Evolutionary conservation across 2,329 filamentous ascomycete genomes (phyloP).

Genomic region (Botrytis paeoniae): DNA sequence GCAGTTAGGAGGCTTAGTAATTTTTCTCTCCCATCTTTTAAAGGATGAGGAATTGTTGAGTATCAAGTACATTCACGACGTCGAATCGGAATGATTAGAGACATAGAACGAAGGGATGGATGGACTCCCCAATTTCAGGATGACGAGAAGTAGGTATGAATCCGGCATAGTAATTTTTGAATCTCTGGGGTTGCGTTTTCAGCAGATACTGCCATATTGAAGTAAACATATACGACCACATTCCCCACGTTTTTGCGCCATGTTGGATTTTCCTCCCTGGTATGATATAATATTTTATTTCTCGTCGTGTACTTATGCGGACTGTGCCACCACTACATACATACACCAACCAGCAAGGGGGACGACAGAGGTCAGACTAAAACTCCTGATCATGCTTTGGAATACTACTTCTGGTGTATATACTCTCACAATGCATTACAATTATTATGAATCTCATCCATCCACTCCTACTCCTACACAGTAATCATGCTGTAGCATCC

Average conservation of each 20-base stretch:
- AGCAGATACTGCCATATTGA: too few relatives aligned
- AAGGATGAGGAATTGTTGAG: not conserved
- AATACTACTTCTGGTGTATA: not conserved
- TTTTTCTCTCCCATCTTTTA: too few relatives aligned
- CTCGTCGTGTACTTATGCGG: not conserved
- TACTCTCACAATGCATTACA: not conserved
- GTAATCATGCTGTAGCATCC: not conserved
- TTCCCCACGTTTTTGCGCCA: constrained; percentile 10
- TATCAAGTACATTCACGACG: too few relatives aligned
- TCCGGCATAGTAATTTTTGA: too few relatives aligned
- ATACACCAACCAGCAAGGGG: not conserved
- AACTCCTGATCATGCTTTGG: not conserved
- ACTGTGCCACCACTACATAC: not conserved
- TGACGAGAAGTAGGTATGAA: too few relatives aligned
- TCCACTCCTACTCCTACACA: not conserved
- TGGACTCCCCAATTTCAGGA: too few relatives aligned
- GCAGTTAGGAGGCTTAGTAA: too few relatives aligned
- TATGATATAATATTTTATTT: not conserved
- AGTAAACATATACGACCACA: not conserved
- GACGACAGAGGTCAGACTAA: not conserved
- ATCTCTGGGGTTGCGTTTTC: too few relatives aligned
- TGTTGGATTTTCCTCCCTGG: too few relatives aligned
- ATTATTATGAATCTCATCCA: not conserved
- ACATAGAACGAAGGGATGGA: too few relatives aligned
- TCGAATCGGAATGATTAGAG: too few relatives aligned